Evolutionary conservation across 2,329 filamentous ascomycete genomes (phyloP), one percentile per base, ranked within the genome.

Genomic region (Diaporthe amygdali): DNA sequence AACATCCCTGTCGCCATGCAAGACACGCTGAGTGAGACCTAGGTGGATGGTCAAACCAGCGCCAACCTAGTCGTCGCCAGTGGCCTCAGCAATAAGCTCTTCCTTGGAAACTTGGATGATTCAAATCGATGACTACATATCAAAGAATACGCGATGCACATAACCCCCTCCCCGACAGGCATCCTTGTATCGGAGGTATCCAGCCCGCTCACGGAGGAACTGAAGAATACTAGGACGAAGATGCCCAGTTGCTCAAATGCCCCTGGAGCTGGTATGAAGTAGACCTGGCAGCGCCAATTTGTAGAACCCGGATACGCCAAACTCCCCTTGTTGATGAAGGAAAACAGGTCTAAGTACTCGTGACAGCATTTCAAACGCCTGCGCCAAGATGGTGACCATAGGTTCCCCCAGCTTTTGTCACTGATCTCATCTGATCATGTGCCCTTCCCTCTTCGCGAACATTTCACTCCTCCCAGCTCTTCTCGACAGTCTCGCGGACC

Each of bases 401-500:
- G 8, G 30, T 49, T 25, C 30, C 59, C n/a, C 59, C n/a, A 49
- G 20, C 30, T 49, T 30, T 44, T 25, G 44, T 49, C 10, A 30
- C n/a, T 64, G 59, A 64, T 22, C 32, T 44, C n/a, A n/a, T 37
- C 59, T 49, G 44, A 37, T 47, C 47, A 30, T 64, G 25, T 49
- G 27, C 8, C n/a, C 32, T 25, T 4, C 30, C 20, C 20, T 49
- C 30, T 17, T n/a, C 12, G 12, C 44, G 49, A 20, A 14, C 0
- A 9, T 17, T 20, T 80, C 77, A 97, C 78, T 98, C 96, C 74
- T 98, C 96, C 96, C 96, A 99, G 85, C 96, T 98, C 90, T 98
- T 98, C 87, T 99, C 96, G 20, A 99, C 96, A 0, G 96, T 98
- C 85, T 98, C 96, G 59, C 95, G 88, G 52, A 99, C 96, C 22